Evolutionary conservation across 768 basidiomycete genomes (phyloP).

Genomic region (Mycena galericulata): DNA sequence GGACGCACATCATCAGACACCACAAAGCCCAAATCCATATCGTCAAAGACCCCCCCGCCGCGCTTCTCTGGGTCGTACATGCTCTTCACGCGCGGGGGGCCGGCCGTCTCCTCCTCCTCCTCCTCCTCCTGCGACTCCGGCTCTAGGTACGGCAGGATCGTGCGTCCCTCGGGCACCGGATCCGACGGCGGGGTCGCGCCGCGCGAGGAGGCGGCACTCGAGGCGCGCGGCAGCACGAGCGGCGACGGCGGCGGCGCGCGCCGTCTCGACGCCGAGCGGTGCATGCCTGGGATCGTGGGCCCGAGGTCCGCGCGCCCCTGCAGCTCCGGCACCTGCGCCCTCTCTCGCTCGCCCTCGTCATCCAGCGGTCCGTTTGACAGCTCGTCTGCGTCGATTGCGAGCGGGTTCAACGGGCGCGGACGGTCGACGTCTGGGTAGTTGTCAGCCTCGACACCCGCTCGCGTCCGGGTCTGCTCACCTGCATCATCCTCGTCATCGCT

Average conservation of each 20-base stretch:
- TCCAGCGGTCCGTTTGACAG: conserved; percentile 47
- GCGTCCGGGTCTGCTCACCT: conserved; percentile 65
- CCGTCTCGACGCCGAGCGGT: conserved; percentile 48
- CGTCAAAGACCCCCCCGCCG: conserved; percentile 63
- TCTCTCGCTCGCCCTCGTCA: conserved; percentile 13
- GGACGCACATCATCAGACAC: conserved; percentile 57
- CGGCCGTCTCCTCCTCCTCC: conserved; percentile 31
- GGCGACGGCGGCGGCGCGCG: conserved; percentile 30
- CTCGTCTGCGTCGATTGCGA: conserved; percentile 61
- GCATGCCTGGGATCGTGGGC: conserved; percentile 49
- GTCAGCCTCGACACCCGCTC: conserved; percentile 74
- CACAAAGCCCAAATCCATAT: conserved; percentile 63
- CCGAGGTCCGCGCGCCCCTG: conserved; percentile 44
- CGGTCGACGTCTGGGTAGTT: conserved; percentile 61
- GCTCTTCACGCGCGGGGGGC: conserved; percentile 44
- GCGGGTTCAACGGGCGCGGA: conserved; percentile 51
- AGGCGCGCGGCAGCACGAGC: conserved; percentile 10
- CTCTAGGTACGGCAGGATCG: conserved; percentile 26
- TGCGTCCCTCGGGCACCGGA: not conserved
- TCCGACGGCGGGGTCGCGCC: not conserved
- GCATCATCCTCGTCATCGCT: conserved; percentile 48
- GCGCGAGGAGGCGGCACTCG: too few relatives aligned
- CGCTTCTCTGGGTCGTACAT: conserved; percentile 53
- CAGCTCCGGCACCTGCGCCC: conserved; percentile 38
- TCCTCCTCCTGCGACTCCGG: not conserved